A percentile compares a stretch with the other conserved stretches of the same genome.
These are phyloP conservation scores for Circinella minor DNA, from an alignment of 371 early-diverging fungal genomes.

Conservation along the genomic window DNA sequence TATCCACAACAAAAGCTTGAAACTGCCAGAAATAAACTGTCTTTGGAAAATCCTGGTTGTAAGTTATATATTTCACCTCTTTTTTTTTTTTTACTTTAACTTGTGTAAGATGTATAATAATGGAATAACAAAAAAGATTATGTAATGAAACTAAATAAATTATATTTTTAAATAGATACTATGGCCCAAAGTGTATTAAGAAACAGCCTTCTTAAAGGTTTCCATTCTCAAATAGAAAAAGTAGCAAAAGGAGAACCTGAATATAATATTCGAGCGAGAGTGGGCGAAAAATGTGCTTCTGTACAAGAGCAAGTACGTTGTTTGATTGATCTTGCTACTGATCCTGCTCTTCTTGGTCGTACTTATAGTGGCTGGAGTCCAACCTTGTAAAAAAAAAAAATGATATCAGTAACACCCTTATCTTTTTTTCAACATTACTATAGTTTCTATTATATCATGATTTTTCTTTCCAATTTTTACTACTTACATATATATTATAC, in stretches of 20 bases:
- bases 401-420: no score
- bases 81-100: not conserved
- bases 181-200: conserved; percentile 31
- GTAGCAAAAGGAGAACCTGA: conserved; percentile 44
- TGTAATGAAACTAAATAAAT: conserved; percentile 12
- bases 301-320: conserved; percentile 73
- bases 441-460: no score
- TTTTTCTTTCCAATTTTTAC: no score
- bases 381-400: no score
- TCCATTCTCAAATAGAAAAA: not conserved
- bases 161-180: conserved; percentile 25
- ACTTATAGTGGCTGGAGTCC: conserved; percentile 78
- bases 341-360: conserved; percentile 68
- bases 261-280: conserved; percentile 45
- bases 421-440: no score
- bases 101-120: no score
- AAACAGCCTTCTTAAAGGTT: conserved; percentile 43
- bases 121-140: not conserved
- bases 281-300: conserved; percentile 47
- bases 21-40: conserved; percentile 70
- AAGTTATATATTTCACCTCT: conserved; percentile 13
- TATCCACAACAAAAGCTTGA: conserved; percentile 79
- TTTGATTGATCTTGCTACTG: conserved; percentile 75
- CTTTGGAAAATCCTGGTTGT: conserved; percentile 69
- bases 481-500: no score